Evolutionary conservation across 768 basidiomycete genomes (phyloP), one percentile per base, ranked within the genome.

Genomic region (Kwoniella sp.): DNA sequence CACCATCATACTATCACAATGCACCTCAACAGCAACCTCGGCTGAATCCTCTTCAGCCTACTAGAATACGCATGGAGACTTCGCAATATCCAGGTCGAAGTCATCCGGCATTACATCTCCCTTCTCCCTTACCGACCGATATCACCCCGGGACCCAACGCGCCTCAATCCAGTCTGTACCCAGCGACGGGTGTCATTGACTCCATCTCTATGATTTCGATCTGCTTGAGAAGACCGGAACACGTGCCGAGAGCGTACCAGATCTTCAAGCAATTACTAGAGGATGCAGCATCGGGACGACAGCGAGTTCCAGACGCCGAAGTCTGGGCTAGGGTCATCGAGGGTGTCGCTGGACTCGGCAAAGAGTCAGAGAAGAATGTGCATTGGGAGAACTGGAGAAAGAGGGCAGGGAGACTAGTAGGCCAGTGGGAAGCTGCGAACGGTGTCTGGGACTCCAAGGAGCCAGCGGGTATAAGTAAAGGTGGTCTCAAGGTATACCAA

Each of bases 301-400:
- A 57, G 30, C 23, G 58, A 15, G 26, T 70, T 25, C 79, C 79
- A 2, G 77, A 77, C 26, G 67, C 74, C 0, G 68, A 69, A 4
- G 66, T 80, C 1, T 80, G 78, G 76, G 73, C 67, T 0, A 70
- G 65, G 12, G 75, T 80, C 0, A 60, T 75, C 13, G 75, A 79
- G 58, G 77, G 73, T 15, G 65, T 75, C 0, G 67, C 71, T 8
- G 54, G 53, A 0, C 45, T 72, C 8, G 72, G 70, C 25, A 61
- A 51, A 1, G 79, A 78, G 5, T 68, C 73, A 50, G 84, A 85
- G 69, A 86, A 87, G 34, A 71, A 78, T 1, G 75, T 81, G 0
- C 82, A 84, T 41, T 81, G 81, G 55, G 81, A 76, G 0, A 77
- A 83, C 30, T 92, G 92, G 90, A 58, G 88, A 2, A 85, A 86